Conservation (phyloP, 495 filamentous ascomycete genomes). For the Letharia lupina region DNA sequence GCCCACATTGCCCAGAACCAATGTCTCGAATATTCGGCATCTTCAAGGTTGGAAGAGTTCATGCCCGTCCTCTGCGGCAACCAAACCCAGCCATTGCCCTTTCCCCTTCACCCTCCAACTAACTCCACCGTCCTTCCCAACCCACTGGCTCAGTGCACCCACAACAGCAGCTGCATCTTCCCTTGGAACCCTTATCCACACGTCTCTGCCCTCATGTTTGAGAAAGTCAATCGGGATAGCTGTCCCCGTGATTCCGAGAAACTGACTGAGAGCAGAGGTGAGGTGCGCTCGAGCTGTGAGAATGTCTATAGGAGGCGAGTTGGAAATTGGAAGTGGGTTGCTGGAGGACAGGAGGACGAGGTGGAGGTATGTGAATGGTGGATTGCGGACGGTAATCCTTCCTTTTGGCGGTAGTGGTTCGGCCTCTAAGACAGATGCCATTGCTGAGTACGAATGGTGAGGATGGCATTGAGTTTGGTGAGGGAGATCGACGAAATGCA, state of each 20-base stretch:
- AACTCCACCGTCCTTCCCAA: slow-evolving; percentile 32
- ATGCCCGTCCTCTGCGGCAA: slow-evolving; percentile 37
- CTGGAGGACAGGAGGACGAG: slow-evolving; percentile 27
- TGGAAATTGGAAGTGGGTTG: slow-evolving; percentile 18
- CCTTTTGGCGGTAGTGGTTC: not conserved
- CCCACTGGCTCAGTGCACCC: slow-evolving; percentile 49
- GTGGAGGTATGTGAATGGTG: slow-evolving; percentile 39
- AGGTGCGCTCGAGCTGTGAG: slow-evolving; percentile 68
- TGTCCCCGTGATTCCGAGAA: slow-evolving; percentile 68
- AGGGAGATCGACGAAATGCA: not conserved
- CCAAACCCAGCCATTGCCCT: slow-evolving; percentile 45
- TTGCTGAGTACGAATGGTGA: not conserved
- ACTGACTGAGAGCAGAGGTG: slow-evolving; percentile 64
- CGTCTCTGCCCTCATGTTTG: slow-evolving; percentile 45
- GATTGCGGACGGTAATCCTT: slow-evolving; percentile 37
- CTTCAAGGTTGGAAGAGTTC: slow-evolving; percentile 11
- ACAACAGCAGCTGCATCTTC: slow-evolving; percentile 59
- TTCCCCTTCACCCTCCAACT: slow-evolving; percentile 52
- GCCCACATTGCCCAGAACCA: not conserved
- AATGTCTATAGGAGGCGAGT: slow-evolving; percentile 48
- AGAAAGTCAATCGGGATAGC: slow-evolving; percentile 77
- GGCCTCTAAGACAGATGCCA: slow-evolving; percentile 2
- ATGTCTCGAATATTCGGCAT: not conserved
- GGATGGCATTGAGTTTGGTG: not conserved
- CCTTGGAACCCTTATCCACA: slow-evolving; percentile 69